phyloP scores from a whole-genome alignment of 345 rosid genomes.

The Lepidium aucheri region DNA sequence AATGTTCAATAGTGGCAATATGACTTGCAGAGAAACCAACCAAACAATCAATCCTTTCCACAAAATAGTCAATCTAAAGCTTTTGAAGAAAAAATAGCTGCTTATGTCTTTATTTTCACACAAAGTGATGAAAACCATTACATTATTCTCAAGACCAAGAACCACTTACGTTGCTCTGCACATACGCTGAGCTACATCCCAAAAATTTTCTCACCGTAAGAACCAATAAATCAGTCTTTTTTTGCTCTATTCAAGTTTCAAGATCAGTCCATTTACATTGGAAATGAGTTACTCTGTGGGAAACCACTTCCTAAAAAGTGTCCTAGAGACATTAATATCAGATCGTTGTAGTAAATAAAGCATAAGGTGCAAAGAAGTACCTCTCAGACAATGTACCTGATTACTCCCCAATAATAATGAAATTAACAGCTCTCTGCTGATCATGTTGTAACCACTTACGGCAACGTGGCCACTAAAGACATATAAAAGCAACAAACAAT shows the following conservation, averaged over 20 bases:
- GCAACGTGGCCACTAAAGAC: neutral
- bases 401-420: neutral
- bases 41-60: neutral
- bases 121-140: no score
- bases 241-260: constrained; percentile 31
- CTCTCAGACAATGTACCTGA: neutral
- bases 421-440: neutral
- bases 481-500: neutral
- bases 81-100: no score
- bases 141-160: no score
- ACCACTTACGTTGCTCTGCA: no score
- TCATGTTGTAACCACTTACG: neutral
- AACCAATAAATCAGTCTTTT: no score
- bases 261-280: constrained; percentile 36
- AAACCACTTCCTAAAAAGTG: constrained; percentile 38
- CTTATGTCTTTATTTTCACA: no score
- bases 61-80: no score
- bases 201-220: no score
- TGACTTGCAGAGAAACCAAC: neutral
- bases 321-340: constrained; percentile 14
- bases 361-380: no score
- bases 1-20: neutral
- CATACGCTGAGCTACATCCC: no score
- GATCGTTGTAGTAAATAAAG: neutral
- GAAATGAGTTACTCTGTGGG: constrained; percentile 41